These are phyloP conservation scores for Kalaharituber pfeilii DNA, from an alignment of 2,329 filamentous ascomycete genomes.

Conservation along the genomic window DNA sequence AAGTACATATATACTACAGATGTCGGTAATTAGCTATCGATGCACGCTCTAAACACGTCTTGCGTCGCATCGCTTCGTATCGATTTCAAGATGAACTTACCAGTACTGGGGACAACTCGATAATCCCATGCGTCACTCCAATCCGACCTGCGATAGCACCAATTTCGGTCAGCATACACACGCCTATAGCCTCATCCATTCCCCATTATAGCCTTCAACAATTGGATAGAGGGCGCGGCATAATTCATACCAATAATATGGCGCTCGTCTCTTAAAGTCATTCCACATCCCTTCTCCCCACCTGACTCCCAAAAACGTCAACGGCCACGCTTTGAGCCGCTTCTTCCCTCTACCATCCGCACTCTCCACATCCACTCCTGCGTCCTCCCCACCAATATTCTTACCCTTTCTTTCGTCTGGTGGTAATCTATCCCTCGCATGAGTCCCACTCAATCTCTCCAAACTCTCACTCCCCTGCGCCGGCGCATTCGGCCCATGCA, in stretches of 20 bases:
- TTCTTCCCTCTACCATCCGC: neutral
- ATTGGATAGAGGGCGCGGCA: no score
- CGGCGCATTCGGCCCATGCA: no score
- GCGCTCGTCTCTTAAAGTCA: slow-evolving; percentile 55
- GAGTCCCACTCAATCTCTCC: no score
- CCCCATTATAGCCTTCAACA: neutral
- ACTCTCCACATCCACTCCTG: neutral
- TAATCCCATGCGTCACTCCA: slow-evolving; percentile 84
- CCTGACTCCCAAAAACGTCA: slow-evolving; percentile 54
- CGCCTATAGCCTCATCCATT: neutral
- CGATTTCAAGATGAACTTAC: slow-evolving; percentile 10
- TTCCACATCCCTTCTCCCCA: slow-evolving; percentile 65
- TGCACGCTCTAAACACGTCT: neutral
- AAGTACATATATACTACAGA: slow-evolving; percentile 69
- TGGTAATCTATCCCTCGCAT: no score
- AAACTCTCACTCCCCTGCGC: no score
- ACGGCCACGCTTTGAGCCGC: neutral
- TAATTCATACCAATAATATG: slow-evolving; percentile 40
- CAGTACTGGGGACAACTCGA: slow-evolving; percentile 64
- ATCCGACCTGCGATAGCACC: slow-evolving; percentile 40
- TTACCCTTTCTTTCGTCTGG: neutral
- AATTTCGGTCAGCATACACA: neutral
- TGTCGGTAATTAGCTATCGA: slow-evolving; percentile 2
- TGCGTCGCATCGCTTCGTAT: neutral
- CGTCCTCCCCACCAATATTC: neutral